A percentile compares a stretch with the other conserved stretches of the same genome.
These are phyloP conservation scores for Ammopiptanthus mongolicus DNA, from an alignment of 306 rosid species.

Conservation along the genomic window DNA sequence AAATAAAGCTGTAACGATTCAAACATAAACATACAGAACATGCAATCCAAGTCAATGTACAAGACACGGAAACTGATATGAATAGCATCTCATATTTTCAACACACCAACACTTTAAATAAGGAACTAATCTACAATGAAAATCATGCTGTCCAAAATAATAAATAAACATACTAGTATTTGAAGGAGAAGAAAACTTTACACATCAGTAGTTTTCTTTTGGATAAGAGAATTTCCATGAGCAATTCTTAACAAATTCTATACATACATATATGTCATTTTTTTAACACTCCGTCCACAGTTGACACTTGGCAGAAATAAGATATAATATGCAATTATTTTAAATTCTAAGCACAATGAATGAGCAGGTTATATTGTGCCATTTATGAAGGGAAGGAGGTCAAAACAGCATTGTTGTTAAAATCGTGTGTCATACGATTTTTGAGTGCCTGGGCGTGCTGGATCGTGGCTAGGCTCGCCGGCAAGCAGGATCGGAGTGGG, in stretches of 20 bases:
- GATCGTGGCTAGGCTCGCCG: too few relatives aligned
- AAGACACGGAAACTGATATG: background rate
- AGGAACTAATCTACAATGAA: background rate
- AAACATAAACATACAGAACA: background rate
- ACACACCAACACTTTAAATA: background rate
- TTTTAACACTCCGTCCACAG: background rate
- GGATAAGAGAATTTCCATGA: background rate
- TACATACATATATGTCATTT: background rate
- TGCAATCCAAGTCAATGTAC: background rate
- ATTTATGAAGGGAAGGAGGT: background rate
- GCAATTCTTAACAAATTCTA: background rate
- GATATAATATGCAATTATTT: background rate
- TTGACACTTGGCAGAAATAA: background rate
- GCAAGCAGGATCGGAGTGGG: too few relatives aligned
- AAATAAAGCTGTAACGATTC: background rate
- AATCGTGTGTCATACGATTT: too few relatives aligned
- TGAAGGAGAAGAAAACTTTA: background rate
- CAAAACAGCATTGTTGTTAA: too few relatives aligned
- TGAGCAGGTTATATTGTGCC: background rate
- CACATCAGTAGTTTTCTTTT: background rate
- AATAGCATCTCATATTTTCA: slow-evolving; percentile 1
- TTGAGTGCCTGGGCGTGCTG: too few relatives aligned
- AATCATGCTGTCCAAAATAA: slow-evolving; percentile 5
- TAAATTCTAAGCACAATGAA: background rate
- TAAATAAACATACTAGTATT: background rate